Percentiles rank a stretch among this genome's conserved stretches.
Conservation (phyloP, 75 land plant genomes). For the Ceratopteris richardii region DNA sequence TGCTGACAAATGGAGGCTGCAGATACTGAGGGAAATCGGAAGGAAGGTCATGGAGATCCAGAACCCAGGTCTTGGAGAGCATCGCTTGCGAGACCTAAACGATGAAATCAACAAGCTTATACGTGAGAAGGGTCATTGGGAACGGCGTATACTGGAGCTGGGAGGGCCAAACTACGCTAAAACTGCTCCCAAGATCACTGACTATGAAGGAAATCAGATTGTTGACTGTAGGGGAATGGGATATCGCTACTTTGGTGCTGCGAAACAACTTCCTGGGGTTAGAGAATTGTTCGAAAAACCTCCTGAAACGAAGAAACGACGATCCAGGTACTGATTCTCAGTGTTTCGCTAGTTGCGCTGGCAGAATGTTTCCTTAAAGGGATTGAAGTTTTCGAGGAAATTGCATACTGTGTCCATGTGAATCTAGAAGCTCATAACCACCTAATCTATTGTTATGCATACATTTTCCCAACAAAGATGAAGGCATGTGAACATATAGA, state of each 20-base stretch:
- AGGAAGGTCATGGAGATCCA: slow-evolving; percentile 93
- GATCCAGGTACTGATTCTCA: no score
- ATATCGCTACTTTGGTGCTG: slow-evolving; percentile 90
- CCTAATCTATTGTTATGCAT: no score
- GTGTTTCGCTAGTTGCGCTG: no score
- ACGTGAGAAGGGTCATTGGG: slow-evolving; percentile 88
- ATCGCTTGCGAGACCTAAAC: slow-evolving; percentile 88
- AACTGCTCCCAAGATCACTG: no score
- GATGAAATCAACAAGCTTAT: slow-evolving; percentile 96
- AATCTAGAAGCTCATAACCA: no score
- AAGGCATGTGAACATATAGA: no score
- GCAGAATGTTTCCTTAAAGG: no score
- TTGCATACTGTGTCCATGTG: no score
- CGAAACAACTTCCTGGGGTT: slow-evolving; percentile 92
- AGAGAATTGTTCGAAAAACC: slow-evolving; percentile 88
- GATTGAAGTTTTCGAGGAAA: no score
- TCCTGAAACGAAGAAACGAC: slow-evolving; percentile 58
- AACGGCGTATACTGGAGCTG: slow-evolving; percentile 82
- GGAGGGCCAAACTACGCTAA: no score
- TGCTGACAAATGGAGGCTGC: slow-evolving; percentile 89
- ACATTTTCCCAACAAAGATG: no score
- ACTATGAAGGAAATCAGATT: slow-evolving; percentile 71
- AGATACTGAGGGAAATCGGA: slow-evolving; percentile 90
- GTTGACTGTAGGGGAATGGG: slow-evolving; percentile 78
- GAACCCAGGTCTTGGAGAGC: slow-evolving; percentile 96